A percentile compares a stretch with the other conserved stretches of the same genome.
phyloP scores from a whole-genome alignment of 192 early-diverging fungal genomes.

The Paraglomus brasilianum region DNA sequence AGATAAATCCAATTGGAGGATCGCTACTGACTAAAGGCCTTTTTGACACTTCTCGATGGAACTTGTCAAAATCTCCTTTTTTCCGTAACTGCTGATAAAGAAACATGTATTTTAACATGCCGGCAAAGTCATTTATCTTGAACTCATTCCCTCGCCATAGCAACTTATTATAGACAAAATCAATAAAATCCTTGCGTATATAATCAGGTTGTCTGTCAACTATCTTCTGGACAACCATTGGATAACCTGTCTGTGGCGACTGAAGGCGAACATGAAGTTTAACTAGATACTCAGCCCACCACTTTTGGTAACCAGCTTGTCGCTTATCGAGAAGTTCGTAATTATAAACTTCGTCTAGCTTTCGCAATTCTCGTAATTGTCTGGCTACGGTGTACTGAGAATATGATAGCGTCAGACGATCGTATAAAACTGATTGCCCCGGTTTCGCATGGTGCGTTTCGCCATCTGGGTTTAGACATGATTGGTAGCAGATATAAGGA shows the following conservation, averaged over 20 bases:
- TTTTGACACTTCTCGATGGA: neutral
- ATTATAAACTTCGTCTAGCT: neutral
- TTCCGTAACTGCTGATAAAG: neutral
- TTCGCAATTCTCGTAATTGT: neutral
- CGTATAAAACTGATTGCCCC: neutral
- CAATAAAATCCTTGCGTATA: neutral
- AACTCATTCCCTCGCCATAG: neutral
- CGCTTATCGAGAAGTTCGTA: neutral
- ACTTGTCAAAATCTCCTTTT: neutral
- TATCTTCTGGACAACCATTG: neutral
- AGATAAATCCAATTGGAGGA: conserved; percentile 12
- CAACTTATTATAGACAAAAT: neutral
- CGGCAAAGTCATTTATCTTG: conserved; percentile 34
- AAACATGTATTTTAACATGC: conserved; percentile 33
- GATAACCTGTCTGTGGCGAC: neutral
- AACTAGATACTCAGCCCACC: neutral
- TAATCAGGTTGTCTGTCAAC: neutral
- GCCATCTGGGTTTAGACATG: neutral
- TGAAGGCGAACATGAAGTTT: conserved; percentile 2
- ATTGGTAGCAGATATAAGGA: neutral
- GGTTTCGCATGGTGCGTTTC: conserved; percentile 2
- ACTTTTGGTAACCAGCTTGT: neutral
- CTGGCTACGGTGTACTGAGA: neutral
- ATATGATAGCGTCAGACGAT: neutral
- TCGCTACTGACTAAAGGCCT: neutral